These are phyloP conservation scores for Tylopilus orsonianus DNA, from an alignment of 1,284 basidiomycete species.

Conservation along the genomic window DNA sequence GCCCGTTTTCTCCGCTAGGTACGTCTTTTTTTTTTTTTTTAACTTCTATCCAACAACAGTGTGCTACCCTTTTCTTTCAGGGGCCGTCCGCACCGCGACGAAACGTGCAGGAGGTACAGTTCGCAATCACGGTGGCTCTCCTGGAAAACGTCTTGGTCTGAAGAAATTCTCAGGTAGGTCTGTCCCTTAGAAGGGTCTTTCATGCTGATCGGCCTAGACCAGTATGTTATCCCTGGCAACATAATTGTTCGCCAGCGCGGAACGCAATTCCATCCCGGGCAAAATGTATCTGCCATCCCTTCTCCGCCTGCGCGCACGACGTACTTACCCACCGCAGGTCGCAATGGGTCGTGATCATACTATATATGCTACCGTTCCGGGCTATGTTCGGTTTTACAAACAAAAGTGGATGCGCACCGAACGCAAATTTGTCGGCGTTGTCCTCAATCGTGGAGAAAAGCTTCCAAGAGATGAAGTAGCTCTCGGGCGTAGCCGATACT, in stretches of 20 bases:
- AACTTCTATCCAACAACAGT: neutral
- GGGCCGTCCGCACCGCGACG: slow-evolving; percentile 86
- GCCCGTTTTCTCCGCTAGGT: slow-evolving; percentile 56
- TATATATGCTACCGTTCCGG: slow-evolving; percentile 83
- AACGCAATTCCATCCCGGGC: slow-evolving; percentile 85
- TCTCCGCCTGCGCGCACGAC: slow-evolving; percentile 8
- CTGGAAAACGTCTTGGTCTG: slow-evolving; percentile 87
- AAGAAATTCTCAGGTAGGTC: slow-evolving; percentile 89
- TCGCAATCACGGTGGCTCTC: slow-evolving; percentile 87
- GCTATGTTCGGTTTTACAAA: slow-evolving; percentile 91
- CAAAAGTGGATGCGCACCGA: slow-evolving; percentile 66
- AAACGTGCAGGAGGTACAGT: slow-evolving; percentile 93
- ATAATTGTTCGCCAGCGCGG: slow-evolving; percentile 94
- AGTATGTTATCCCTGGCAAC: slow-evolving; percentile 88
- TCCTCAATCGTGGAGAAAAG: slow-evolving; percentile 73
- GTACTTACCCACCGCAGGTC: slow-evolving; percentile 52
- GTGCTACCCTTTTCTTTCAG: slow-evolving; percentile 21
- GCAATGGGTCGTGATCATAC: slow-evolving; percentile 91
- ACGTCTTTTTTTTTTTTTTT: slow-evolving; percentile 7
- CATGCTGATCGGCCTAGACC: slow-evolving; percentile 50
- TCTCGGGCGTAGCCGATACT: slow-evolving; percentile 75
- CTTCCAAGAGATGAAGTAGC: slow-evolving; percentile 77
- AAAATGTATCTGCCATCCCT: slow-evolving; percentile 61
- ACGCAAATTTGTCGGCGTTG: slow-evolving; percentile 82
- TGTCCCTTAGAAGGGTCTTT: neutral